phyloP scores from a whole-genome alignment of 2,329 filamentous ascomycete genomes.

The Aspergillus sp. region DNA sequence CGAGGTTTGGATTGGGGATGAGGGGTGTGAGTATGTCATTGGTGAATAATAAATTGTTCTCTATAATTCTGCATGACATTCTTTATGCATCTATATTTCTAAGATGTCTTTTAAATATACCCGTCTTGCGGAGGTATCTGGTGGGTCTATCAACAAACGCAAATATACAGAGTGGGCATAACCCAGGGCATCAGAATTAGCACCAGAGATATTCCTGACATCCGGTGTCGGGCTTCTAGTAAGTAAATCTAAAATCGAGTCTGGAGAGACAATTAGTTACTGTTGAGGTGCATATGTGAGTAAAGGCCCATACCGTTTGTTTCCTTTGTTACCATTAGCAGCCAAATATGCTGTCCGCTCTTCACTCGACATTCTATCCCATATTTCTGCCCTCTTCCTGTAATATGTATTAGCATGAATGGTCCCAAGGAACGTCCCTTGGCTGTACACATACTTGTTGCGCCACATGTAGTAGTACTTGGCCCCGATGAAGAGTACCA shows the following conservation, averaged over 20 bases:
- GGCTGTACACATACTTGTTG: conserved; percentile 36
- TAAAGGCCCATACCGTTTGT: conserved; percentile 40
- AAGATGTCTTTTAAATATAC: not conserved
- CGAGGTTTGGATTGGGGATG: conserved; percentile 61
- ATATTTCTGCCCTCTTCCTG: conserved; percentile 35
- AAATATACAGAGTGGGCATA: not conserved
- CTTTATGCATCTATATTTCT: not conserved
- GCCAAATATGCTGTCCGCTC: conserved; percentile 38
- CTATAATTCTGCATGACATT: not conserved
- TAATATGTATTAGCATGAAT: conserved; percentile 5
- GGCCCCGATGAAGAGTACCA: conserved; percentile 50
- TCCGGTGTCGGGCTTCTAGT: conserved; percentile 20
- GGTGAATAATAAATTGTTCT: conserved; percentile 46
- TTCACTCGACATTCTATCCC: conserved; percentile 43
- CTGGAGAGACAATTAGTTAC: conserved; percentile 16
- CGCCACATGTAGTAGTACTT: conserved; percentile 42
- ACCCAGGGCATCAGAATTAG: too few species aligned
- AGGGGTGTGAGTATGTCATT: conserved; percentile 63
- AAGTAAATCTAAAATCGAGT: conserved; percentile 40
- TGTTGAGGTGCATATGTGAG: not conserved
- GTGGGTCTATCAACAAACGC: not conserved
- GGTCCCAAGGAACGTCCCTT: not conserved
- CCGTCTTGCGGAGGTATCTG: not conserved
- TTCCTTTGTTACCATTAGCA: conserved; percentile 41
- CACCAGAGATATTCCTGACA: not conserved